phyloP scores from a whole-genome alignment of 495 filamentous ascomycete species.

The Clohesyomyces aquaticus region DNA sequence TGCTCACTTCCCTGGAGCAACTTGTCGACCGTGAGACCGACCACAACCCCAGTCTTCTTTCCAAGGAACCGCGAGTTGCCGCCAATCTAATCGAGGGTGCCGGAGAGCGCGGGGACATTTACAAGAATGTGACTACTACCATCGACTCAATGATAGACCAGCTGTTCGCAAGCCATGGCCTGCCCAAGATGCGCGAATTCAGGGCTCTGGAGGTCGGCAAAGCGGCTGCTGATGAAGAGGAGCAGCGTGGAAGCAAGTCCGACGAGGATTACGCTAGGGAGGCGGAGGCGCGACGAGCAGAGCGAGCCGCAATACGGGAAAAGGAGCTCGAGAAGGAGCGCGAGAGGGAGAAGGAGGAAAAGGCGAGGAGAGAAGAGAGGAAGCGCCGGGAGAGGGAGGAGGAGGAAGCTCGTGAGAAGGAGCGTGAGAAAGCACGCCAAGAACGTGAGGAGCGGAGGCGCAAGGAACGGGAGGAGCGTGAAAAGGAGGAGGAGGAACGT shows the following conservation, averaged over 20 bases:
- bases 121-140: slow-evolving; percentile 69
- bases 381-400: slow-evolving; percentile 41
- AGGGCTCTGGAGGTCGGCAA: slow-evolving; percentile 75
- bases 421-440: slow-evolving; percentile 63
- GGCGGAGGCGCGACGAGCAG: slow-evolving; percentile 65
- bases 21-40: slow-evolving; percentile 82
- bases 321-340: slow-evolving; percentile 66
- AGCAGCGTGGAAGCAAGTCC: slow-evolving; percentile 71
- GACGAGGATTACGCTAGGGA: slow-evolving; percentile 80
- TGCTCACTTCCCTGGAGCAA: slow-evolving; percentile 67
- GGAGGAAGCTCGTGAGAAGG: slow-evolving; percentile 67
- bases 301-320: slow-evolving; percentile 66
- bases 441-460: slow-evolving; percentile 47
- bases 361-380: slow-evolving; percentile 65
- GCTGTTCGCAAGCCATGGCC: slow-evolving; percentile 60
- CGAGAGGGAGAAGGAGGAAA: slow-evolving; percentile 69
- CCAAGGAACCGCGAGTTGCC: slow-evolving; percentile 77
- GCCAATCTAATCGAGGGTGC: slow-evolving; percentile 85
- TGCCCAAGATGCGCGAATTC: slow-evolving; percentile 69
- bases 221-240: slow-evolving; percentile 69
- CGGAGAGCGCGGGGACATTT: slow-evolving; percentile 78
- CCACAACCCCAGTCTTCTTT: slow-evolving; percentile 73
- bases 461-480: slow-evolving; percentile 42
- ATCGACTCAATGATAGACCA: slow-evolving; percentile 71
- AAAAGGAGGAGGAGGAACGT: slow-evolving; percentile 38